Evolutionary conservation across 257 asterid species (phyloP), one percentile per base, ranked within the genome.

Genomic region (Asclepias syriaca): DNA sequence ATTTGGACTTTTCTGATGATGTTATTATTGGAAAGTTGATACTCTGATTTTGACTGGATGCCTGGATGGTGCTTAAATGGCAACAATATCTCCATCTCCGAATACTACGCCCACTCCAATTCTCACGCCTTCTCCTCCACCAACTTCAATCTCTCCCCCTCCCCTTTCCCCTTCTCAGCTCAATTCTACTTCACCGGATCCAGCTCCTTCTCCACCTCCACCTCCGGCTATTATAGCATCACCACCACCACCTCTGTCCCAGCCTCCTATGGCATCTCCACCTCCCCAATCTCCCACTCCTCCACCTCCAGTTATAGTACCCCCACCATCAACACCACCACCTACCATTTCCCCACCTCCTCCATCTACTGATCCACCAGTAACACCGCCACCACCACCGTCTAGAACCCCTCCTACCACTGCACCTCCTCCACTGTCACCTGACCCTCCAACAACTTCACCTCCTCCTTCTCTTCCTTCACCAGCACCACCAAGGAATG

Each of bases 371-470:
- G 37, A 37, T 39, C 72, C 85, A 15, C 81, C 85, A 9, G 32
- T 3, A 4, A 34, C 58, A 1, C 48, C 72, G 0, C 49, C 57
- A 1, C 55, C 71, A 1, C 88, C 93, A 19, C 85, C 84, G 56
- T 18, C 82, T 21, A 51, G 77, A 10, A 14, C 45, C 10, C 79
- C 84, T 29, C 77, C 81, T 71, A 37, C 84, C 46, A 27, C 11
- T 5, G 65, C 87, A 15, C 87, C 94, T 50, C 86, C 93, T 2
- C 77, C 83, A 40, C 86, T 85, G 34, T 74, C 85, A 15, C 13
- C 78, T 40, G 14, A 43, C n/a, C 84, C 87, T 18, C 75, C 86
- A 1, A 74, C 78, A 1, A 45, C 58, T n/a, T 29, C 73, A 50
- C 79, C 86, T 72, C 32, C 81, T 22, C 75, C 79, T 49, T 22